Evolutionary conservation across 495 filamentous ascomycete genomes (phyloP), one percentile per base, ranked within the genome.

Genomic region (Terfezia boudieri): DNA sequence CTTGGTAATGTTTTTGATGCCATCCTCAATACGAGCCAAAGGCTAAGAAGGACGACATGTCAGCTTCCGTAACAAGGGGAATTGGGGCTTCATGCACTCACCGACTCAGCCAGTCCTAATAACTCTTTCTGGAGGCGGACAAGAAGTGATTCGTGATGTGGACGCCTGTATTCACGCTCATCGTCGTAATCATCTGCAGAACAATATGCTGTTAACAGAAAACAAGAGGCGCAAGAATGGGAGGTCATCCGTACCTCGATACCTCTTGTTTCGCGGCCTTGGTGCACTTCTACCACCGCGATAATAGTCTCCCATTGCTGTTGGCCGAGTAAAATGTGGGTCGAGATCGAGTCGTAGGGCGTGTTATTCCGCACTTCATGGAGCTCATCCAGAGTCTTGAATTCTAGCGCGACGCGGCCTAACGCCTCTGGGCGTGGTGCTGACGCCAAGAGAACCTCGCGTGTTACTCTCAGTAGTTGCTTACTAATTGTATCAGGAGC

Each of bases 31-130:
- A 58, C 74, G 74, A 56, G 80, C 77, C 62, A 87, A 71, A 55
- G 86, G 81, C 74, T 79, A 58, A 14, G 26, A 5, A 32, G 5
- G 58, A 53, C 36, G 46, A 22, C n/a, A 8, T 26, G 26, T 32
- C 26, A 32, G 26, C 26, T 4, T 36, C 11, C 17, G 22, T 38
- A 41, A 35, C 53, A 53, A 26, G 51, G 10, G 58, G 73, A 53
- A 73, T 32, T 32, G 26, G 26, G 7, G 26, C 26, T 32, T 32
- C 26, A 32, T 32, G 26, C 26, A 32, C 26, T 32, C 26, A 80
- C 76, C 56, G 84, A 88, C 73, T 94, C 87, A 50, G 88, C 88
- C 61, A 96, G 81, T 35, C 76, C 71, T 36, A 94, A 71, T 16
- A 94, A 73, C 66, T 88, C 82, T 58, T 82, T 83, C 59, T 86